These are phyloP conservation scores for Schizochytrium sp. DNA, from an alignment of 108 stramenopile species.

Conservation along the genomic window DNA sequence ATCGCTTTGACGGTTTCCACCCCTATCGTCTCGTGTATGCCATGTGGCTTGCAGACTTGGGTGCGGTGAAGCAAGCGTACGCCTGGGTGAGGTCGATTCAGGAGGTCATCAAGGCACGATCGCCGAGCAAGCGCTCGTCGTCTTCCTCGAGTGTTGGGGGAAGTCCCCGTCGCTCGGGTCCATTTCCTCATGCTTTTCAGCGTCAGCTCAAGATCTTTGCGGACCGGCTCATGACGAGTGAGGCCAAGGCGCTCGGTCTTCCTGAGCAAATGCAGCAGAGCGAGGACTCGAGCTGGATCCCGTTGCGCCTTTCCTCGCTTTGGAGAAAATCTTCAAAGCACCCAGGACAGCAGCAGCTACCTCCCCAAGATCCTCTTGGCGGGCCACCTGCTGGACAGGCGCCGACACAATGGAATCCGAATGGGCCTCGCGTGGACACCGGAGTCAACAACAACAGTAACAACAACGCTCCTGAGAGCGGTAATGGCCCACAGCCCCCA, in stretches of 20 bases:
- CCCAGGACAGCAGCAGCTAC: not conserved
- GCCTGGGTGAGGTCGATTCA: conserved; percentile 5
- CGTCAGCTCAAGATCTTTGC: conserved; percentile 6
- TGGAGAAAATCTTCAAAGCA: not conserved
- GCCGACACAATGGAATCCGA: not conserved
- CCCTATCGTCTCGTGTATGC: conserved; percentile 9
- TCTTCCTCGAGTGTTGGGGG: not conserved
- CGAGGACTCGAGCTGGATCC: not conserved
- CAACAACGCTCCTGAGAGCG: not conserved
- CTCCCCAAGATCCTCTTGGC: not conserved
- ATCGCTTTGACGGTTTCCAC: not conserved
- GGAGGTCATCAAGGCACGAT: not conserved
- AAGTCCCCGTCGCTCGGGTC: not conserved
- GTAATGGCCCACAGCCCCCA: not conserved
- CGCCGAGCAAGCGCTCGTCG: not conserved
- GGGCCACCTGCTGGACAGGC: not conserved
- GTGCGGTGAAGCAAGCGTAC: not conserved
- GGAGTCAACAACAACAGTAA: not conserved
- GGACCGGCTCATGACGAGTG: not conserved
- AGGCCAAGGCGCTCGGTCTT: not conserved
- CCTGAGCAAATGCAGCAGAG: not conserved
- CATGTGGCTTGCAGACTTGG: conserved; percentile 16
- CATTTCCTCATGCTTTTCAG: not conserved
- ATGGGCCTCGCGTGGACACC: not conserved
- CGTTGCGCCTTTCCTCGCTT: not conserved